These are phyloP conservation scores for Ogataea pilisensis DNA, from an alignment of 805 yeast genomes.

Conservation along the genomic window DNA sequence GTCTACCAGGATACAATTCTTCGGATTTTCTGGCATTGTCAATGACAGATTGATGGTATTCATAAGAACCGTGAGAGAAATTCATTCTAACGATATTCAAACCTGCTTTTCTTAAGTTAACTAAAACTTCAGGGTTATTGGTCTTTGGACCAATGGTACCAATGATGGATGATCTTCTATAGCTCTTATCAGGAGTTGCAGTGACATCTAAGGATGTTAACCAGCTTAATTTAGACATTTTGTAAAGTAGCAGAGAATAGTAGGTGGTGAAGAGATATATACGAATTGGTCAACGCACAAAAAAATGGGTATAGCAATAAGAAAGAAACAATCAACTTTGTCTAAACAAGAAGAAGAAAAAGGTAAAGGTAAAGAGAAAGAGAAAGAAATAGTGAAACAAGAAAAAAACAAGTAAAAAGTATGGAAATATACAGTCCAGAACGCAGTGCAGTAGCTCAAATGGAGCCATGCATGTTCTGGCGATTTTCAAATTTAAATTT, in stretches of 20 bases:
- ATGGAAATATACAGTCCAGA: neutral
- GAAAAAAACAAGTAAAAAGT: neutral
- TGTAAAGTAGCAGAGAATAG: neutral
- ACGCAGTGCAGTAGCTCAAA: neutral
- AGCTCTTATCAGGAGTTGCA: conserved; percentile 70
- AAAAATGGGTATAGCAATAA: neutral
- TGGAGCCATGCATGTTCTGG: neutral
- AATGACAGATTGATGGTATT: conserved; percentile 94
- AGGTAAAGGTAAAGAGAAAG: neutral
- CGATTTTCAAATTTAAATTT: neutral
- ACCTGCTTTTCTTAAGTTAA: conserved; percentile 92
- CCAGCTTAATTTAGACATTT: conserved; percentile 64
- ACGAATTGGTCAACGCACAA: neutral
- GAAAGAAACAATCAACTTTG: no score
- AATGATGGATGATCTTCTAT: conserved; percentile 93
- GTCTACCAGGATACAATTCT: conserved; percentile 88
- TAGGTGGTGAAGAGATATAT: neutral
- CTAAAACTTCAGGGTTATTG: conserved; percentile 80
- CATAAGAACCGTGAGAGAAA: conserved; percentile 98
- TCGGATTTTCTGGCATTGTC: conserved; percentile 96
- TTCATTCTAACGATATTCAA: conserved; percentile 98
- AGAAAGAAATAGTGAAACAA: neutral
- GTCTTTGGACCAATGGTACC: conserved; percentile 99
- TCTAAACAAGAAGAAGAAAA: neutral
- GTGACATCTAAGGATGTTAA: conserved; percentile 70